phyloP scores from a whole-genome alignment of 2,329 filamentous ascomycete species.

The Neoascochyta sp. region DNA sequence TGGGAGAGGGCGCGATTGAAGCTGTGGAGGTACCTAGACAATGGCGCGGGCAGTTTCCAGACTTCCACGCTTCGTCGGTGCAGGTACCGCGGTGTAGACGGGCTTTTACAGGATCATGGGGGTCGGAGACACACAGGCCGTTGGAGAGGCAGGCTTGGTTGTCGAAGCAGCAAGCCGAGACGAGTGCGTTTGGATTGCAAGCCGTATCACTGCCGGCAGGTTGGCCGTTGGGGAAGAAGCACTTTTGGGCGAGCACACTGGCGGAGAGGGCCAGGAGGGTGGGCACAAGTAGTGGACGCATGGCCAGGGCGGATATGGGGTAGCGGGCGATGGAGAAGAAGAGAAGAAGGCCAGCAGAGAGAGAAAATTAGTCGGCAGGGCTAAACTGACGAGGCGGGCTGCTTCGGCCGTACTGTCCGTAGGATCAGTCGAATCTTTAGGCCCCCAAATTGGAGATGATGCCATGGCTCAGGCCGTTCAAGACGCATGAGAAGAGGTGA shows the following conservation, averaged over 20 bases:
- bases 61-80: constrained; percentile 24
- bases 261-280: constrained; percentile 3
- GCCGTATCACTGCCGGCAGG: constrained; percentile 11
- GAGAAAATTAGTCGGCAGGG: too few relatives aligned
- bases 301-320: constrained; percentile 1
- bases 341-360: too few relatives aligned
- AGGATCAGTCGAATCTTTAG: too few relatives aligned
- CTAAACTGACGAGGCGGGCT: too few relatives aligned
- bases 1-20: constrained; percentile 1
- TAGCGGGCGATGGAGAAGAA: too few relatives aligned
- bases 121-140: constrained; percentile 26
- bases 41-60: constrained; percentile 21
- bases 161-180: constrained; percentile 25
- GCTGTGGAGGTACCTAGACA: constrained; percentile 13
- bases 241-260: constrained; percentile 7
- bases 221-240: constrained; percentile 16
- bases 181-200: constrained; percentile 15
- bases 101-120: constrained; percentile 15
- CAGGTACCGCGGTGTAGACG: constrained; percentile 26
- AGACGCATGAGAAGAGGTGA: too few relatives aligned
- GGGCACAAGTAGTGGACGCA: background rate
- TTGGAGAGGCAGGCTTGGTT: constrained; percentile 32
- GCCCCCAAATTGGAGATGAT: too few relatives aligned
- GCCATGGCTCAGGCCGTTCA: too few relatives aligned
- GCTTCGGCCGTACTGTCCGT: too few relatives aligned